Base-by-base conservation (phyloP, 371 early-diverging fungal species). In the Apophysomyces sp. region DNA sequence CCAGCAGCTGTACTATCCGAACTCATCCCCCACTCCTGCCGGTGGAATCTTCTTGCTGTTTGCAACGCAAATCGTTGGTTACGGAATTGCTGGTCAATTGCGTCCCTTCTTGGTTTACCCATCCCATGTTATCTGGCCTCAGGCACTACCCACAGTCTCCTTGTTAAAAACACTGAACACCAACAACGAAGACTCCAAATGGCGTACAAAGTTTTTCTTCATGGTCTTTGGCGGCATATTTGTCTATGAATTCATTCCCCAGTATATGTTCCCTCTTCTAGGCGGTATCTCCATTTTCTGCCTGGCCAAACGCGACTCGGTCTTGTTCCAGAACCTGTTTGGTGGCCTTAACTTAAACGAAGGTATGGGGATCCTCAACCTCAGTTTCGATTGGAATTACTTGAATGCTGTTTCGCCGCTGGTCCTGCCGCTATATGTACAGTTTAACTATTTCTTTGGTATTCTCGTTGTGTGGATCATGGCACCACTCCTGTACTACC, bases 61-160 rank as follows among this genome's bases (percentile, higher is more conserved):
- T 51, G 78, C 80, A 6, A 86, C 90, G 24, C 89, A 91, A 65
- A 63, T 89, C 62, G 72, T 91, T 59, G 93, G 94, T 56, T 91
- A 87, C 69, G 92, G 93, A 52, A 81, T 94, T 66, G 77, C 86
- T 15, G 96, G 95, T 29, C 70, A 91, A n/a, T 77, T 84, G 34
- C 86, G 93, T 32, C 73, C 80, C 12, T 91, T 86, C 73, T 75
- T 94, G 21, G 92, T 96, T 7, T 80, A 86, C 27, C 94, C 94
- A 13, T 73, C 87, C 2, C 71, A 74, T 44, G 93, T 96, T 94
- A 77, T 92, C 24, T 96, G 95, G 95, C 95, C 95, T 7, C 72
- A 82, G 12, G 83, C 75, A 51, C 73, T 96, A 36, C 83, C 91
- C 41, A 81, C 77, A 24, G 84, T 89, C 55, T 89, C 94, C 0